phyloP scores from a whole-genome alignment of 2,329 filamentous ascomycete genomes.

The Fusarium pseudonygamai region DNA sequence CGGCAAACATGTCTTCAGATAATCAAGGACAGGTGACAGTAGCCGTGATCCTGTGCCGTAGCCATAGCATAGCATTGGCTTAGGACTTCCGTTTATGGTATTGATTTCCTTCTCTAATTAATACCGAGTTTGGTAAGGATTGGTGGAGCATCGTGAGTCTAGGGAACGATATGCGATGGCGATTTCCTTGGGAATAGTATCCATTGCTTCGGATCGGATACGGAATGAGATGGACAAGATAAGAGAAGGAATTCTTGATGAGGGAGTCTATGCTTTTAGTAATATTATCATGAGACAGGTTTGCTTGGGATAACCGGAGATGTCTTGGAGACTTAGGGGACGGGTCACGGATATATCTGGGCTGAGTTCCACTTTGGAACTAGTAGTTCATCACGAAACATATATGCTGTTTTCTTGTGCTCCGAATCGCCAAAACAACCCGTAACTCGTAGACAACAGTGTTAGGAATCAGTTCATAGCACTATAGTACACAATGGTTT shows the following conservation, averaged over 20 bases:
- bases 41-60: background rate
- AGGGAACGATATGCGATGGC: background rate
- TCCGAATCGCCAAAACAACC: background rate
- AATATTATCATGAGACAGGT: background rate
- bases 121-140: conserved; percentile 12
- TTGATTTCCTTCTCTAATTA: conserved; percentile 21
- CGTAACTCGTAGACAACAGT: background rate
- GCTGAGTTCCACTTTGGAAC: background rate
- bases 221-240: background rate
- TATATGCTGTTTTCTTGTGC: background rate
- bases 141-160: conserved; percentile 11
- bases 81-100: conserved; percentile 6
- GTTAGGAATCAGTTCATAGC: background rate
- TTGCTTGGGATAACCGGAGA: background rate
- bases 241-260: background rate
- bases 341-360: background rate
- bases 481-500: background rate
- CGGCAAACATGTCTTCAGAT: background rate
- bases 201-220: background rate
- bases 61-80: background rate
- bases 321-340: background rate
- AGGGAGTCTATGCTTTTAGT: background rate
- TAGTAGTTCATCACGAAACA: background rate
- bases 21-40: background rate
- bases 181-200: background rate